Percentiles rank a stretch among this genome's conserved stretches.
Conservation (phyloP, 2,329 filamentous ascomycete species). For the Cercospora sesami region DNA sequence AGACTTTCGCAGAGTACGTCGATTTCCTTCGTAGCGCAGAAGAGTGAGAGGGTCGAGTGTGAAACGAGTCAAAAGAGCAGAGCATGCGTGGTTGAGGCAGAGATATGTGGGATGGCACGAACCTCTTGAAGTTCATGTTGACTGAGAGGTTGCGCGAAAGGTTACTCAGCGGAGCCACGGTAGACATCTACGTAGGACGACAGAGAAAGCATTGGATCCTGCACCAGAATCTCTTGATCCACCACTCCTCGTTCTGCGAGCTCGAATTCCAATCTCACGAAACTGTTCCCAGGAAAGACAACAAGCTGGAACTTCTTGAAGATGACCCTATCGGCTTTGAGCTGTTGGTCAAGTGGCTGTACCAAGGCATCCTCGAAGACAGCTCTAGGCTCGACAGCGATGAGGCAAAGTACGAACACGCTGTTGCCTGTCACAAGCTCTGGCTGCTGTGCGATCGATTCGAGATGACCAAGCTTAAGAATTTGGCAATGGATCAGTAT, state of each 20-base stretch:
- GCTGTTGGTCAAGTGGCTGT: constrained; percentile 58
- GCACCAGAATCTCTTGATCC: constrained; percentile 54
- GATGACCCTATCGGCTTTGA: constrained; percentile 56
- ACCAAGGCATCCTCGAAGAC: constrained; percentile 56
- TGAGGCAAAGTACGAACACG: constrained; percentile 55
- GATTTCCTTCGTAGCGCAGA: not conserved
- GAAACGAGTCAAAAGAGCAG: not conserved
- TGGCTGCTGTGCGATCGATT: constrained; percentile 56
- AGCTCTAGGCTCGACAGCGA: constrained; percentile 47
- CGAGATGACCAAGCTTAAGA: constrained; percentile 53
- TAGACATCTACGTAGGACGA: constrained; percentile 54
- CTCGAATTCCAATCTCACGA: constrained; percentile 40
- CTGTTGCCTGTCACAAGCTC: constrained; percentile 55
- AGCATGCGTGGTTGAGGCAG: constrained; percentile 1
- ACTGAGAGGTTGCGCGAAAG: constrained; percentile 52
- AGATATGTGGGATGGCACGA: constrained; percentile 20
- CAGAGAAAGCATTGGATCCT: constrained; percentile 52
- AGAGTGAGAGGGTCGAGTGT: not conserved
- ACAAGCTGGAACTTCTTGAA: constrained; percentile 50
- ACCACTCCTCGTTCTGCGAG: constrained; percentile 53
- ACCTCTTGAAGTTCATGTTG: constrained; percentile 18
- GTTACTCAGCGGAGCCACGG: constrained; percentile 54
- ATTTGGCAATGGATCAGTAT: constrained; percentile 57
- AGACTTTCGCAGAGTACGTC: constrained; percentile 56
- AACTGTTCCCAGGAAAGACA: constrained; percentile 40